Base-by-base conservation (phyloP, 768 basidiomycete genomes). In the Tremella yokohamensis region DNA sequence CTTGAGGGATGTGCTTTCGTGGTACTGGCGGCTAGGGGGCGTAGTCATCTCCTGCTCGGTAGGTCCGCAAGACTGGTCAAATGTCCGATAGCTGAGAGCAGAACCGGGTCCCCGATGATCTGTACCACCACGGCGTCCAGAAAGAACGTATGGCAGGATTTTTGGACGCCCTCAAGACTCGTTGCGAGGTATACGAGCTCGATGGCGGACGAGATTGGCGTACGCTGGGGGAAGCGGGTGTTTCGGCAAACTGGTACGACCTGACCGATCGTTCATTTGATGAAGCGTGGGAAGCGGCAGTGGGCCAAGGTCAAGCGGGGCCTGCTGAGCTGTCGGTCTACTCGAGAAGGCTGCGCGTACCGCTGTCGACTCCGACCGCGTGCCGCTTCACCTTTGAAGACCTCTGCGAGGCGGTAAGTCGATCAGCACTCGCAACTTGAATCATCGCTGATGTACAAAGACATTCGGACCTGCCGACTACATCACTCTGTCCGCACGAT, bases 21-120 rank as follows among this genome's bases (percentile, higher is more conserved):
- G 82, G 83, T 85, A 82, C 65, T 84, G 83, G 84, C 78, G 83
- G 4, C 78, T 86, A 70, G 84, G 83, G 16, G 83, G 84, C 1
- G 81, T 85, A 7, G 78, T 85, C 8, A 66, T 79, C 9, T 75
- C 75, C 4, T 79, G 76, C 22, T 77, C 74, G 48, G 75, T 71
- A 26, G 49, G 69, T 57, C 18, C 38, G 15, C 13, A 22, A 20
- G 13, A 39, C 18, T 40, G 9, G 12, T n/a, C 29, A 40, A 39
- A n/a, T n/a, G n/a, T n/a, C n/a, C n/a, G n/a, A n/a, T n/a, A 77
- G 80, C 24, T 78, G 79, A 26, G 79, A 76, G 20, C 80, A 82
- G 42, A 84, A 84, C 68, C 80, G 81, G 54, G 79, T 83, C 9
- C 80, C 81, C 0, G 81, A 82, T 61, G 83, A 84, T 56, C 74